Evolutionary conservation across 1,284 basidiomycete genomes (phyloP).

Genomic region (Cryptococcus jaspeensis): DNA sequence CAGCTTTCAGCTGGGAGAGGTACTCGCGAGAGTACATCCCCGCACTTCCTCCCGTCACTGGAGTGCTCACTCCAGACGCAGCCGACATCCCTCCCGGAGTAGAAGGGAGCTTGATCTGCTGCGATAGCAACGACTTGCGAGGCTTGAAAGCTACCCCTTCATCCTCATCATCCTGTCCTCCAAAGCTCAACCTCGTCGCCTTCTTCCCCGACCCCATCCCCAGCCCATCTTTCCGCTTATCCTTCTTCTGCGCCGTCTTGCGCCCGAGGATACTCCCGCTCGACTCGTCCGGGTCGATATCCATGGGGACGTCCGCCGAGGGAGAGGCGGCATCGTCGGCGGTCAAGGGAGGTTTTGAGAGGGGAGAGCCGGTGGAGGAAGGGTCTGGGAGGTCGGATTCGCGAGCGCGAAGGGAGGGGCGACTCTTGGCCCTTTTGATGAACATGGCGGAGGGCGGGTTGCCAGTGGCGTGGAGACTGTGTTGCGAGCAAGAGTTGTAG

Average conservation of each 20-base stretch:
- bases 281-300: slow-evolving; percentile 21
- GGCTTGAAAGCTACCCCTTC: slow-evolving; percentile 44
- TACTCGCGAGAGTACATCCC: slow-evolving; percentile 69
- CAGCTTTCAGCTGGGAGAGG: slow-evolving; percentile 77
- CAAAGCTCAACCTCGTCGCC: slow-evolving; percentile 68
- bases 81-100: slow-evolving; percentile 11
- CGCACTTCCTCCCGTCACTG: slow-evolving; percentile 55
- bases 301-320: slow-evolving; percentile 9
- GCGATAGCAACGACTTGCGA: slow-evolving; percentile 49
- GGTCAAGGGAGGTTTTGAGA: slow-evolving; percentile 27
- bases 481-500: too few relatives aligned
- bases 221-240: slow-evolving; percentile 55
- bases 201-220: slow-evolving; percentile 13
- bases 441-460: slow-evolving; percentile 29
- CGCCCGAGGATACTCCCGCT: slow-evolving; percentile 43
- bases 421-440: slow-evolving; percentile 45
- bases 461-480: too few relatives aligned
- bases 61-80: slow-evolving; percentile 1
- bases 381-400: slow-evolving; percentile 34
- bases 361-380: slow-evolving; percentile 23
- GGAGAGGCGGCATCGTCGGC: slow-evolving; percentile 18
- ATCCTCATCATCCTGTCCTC: slow-evolving; percentile 62
- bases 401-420: slow-evolving; percentile 37
- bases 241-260: slow-evolving; percentile 45
- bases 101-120: slow-evolving; percentile 38